A percentile compares a stretch with the other conserved stretches of the same genome.
These are phyloP conservation scores for Sambucus nigra DNA, from an alignment of 129 eudicot genomes.

Conservation along the genomic window DNA sequence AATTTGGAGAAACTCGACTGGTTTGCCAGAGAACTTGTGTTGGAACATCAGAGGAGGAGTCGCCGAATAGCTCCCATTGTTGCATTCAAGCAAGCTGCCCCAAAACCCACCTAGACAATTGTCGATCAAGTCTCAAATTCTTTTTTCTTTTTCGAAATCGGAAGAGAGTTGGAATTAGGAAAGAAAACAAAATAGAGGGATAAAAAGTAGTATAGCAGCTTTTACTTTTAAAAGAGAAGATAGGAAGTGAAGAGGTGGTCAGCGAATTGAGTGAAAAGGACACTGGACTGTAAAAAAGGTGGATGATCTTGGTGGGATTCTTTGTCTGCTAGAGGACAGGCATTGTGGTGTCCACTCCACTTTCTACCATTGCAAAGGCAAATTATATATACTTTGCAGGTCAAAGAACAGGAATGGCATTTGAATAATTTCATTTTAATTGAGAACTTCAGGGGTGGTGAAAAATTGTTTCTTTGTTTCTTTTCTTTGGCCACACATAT, in stretches of 20 bases:
- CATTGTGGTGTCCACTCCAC: not conserved
- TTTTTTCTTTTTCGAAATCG: constrained; percentile 10
- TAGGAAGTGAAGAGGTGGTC: constrained; percentile 16
- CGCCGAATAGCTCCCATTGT: constrained; percentile 99
- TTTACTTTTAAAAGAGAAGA: constrained; percentile 30
- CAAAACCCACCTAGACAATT: constrained; percentile 21
- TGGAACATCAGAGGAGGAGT: constrained; percentile 94
- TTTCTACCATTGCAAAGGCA: not conserved
- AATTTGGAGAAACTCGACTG: constrained; percentile 84
- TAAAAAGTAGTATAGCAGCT: constrained; percentile 30
- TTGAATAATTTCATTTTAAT: not conserved
- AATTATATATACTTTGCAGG: not conserved
- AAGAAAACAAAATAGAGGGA: constrained; percentile 19
- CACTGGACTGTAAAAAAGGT: constrained; percentile 23
- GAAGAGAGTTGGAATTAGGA: not conserved
- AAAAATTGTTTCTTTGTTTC: not conserved
- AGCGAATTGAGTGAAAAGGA: constrained; percentile 22
- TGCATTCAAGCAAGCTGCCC: constrained; percentile 73
- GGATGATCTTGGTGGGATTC: not conserved
- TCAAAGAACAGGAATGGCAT: not conserved
- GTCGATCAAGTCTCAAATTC: not conserved
- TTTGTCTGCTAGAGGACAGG: not conserved
- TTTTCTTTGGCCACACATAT: too few species aligned
- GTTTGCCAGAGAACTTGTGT: constrained; percentile 92
- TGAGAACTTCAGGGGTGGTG: not conserved